Evolutionary conservation across 805 yeast genomes (phyloP), one percentile per base, ranked within the genome.

Genomic region (Komagataella pastoris): DNA sequence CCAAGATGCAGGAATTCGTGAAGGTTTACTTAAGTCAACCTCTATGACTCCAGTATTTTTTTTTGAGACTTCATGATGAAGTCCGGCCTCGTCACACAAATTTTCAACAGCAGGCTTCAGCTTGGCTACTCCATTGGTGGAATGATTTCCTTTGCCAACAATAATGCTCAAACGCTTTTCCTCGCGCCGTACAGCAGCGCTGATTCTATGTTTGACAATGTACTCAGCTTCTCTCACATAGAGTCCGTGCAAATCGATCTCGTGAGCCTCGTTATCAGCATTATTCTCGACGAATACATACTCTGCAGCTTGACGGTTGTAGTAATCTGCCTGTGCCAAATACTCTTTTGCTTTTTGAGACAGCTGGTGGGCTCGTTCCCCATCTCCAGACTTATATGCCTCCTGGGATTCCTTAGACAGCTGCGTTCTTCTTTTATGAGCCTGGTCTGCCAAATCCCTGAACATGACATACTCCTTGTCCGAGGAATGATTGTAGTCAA

Each of bases 101-200:
- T 79, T 75, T 61, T 88, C 93, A 17, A 89, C 80, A 0, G 97
- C 97, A 2, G 97, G 97, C 65, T 84, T 86, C 58, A 91, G 67
- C 65, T 89, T 90, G 46, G 96, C 90, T 50, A 88, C 77, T 12
- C 95, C 95, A 57, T 80, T 73, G 51, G 75, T 73, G 1, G 96
- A 87, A 64, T 90, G 98, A 46, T 80, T 62, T 6, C 97, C 98
- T 66, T 91, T 91, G 7, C 98, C 98, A 7, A 89, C 97, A 64
- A 91, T 90, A 18, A 88, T 93, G 56, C 80, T 78, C 47, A 91
- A 68, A 49, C 76, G 78, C 2, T 75, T 65, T 61, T 87, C 93
- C 51, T 77, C 70, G 21, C 79, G 69, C 44, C 61, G 61, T 14
- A 79, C 73, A 51, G 82, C 88, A 24, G 80, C 80, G n/a, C 75